Evolutionary conservation across 108 stramenopile species (phyloP), one percentile per base, ranked within the genome.

Genomic region (Parietichytrium sp.): DNA sequence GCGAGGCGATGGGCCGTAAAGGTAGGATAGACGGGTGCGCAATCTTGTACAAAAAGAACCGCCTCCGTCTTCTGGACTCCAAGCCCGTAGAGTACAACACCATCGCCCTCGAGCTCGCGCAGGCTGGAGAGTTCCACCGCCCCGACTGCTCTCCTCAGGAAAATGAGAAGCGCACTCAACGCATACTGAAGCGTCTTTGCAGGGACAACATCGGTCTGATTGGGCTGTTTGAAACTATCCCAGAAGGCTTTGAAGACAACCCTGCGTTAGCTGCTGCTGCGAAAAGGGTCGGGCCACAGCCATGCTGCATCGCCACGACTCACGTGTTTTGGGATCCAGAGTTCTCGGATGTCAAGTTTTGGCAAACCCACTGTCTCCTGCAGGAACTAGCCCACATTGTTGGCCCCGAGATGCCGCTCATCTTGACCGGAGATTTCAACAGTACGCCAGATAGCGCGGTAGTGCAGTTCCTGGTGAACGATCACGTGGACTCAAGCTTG

Each of bases 1-100:
- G 96, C 54, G 94, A 95, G 83, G 84, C 93, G 29, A 96, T 98
- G 95, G 95, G 96, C 79, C 81, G 93, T 79, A 92, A 92, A 38
- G 95, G 94, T 13, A 95, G 97, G 86, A 96, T 99, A 29, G 98
- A 99, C 80, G 98, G 98, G n/a, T 99, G 98, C 90, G 98, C 98
- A 16, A 83, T 96, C 38, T 96, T 99, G 80, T 99, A 96, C 96
- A 91, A 95, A 85, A 77, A 94, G 55, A 82, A 86, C 18, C 95
- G 95, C 81, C 96, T 97, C 54, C n/a, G 8, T 23, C 79, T 54
- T 16, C n/a, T 79, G 26, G n/a, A 27, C 13, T 77, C 78, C 30
- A 48, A 77, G 42, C 25, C 93, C 79, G 91, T 98, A 81, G 95
- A 96, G 86, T 98, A 97, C 91, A 98, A 98, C 85, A 94, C 61